Percentiles rank a stretch among this genome's conserved stretches.
phyloP scores from a whole-genome alignment of 768 basidiomycete genomes.

The Hypholoma sublateritium region DNA sequence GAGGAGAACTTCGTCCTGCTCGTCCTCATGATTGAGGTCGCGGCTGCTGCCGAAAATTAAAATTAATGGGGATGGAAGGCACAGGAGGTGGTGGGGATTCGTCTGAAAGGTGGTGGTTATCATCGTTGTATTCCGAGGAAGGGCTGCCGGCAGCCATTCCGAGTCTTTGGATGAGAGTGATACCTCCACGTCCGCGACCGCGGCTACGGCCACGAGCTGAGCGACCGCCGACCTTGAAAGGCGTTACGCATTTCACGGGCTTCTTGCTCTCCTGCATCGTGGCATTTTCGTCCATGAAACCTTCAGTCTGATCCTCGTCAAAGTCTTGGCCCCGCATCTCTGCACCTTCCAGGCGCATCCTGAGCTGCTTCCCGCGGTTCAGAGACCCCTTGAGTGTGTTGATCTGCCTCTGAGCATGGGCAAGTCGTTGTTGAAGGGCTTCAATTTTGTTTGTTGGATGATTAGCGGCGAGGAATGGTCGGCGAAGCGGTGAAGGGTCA shows the following conservation, averaged over 20 bases:
- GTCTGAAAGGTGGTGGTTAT: constrained; percentile 20
- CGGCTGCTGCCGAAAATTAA: constrained; percentile 31
- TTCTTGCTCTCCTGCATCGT: constrained; percentile 43
- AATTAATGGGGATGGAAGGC: constrained; percentile 38
- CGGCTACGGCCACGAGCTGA: constrained; percentile 51
- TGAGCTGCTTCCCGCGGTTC: constrained; percentile 80
- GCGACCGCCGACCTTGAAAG: constrained; percentile 55
- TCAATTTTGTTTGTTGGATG: constrained; percentile 83
- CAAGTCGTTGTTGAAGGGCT: constrained; percentile 74
- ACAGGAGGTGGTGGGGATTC: constrained; percentile 39
- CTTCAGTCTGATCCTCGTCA: constrained; percentile 46
- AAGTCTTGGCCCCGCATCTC: constrained; percentile 34
- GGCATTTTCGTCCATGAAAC: constrained; percentile 40
- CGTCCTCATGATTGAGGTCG: constrained; percentile 25
- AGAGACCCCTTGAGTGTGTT: constrained; percentile 77
- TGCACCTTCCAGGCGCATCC: constrained; percentile 41
- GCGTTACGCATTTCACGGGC: constrained; percentile 39
- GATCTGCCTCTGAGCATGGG: constrained; percentile 86
- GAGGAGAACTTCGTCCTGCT: constrained; percentile 21
- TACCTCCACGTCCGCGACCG: constrained; percentile 46
- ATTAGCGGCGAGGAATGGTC: constrained; percentile 66
- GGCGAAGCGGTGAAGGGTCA: constrained; percentile 52
- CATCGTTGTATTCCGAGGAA: constrained; percentile 48
- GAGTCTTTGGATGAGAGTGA: constrained; percentile 61
- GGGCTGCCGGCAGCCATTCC: constrained; percentile 57